Evolutionary conservation across 2,329 filamentous ascomycete genomes (phyloP).

Genomic region (Scopulariopsis brevicaulis): DNA sequence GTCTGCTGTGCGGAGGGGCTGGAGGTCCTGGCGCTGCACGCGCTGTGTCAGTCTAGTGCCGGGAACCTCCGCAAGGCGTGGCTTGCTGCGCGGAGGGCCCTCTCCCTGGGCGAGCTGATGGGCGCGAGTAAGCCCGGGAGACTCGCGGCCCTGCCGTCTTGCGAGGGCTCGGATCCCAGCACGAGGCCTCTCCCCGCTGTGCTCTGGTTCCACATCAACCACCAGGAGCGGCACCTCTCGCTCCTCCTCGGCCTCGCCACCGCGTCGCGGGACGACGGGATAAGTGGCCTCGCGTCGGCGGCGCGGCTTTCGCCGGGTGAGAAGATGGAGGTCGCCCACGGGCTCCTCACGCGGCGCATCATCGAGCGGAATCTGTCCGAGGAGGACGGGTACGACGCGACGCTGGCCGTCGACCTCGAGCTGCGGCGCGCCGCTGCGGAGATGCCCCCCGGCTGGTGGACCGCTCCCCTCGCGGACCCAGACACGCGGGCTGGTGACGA

Average conservation of each 20-base stretch:
- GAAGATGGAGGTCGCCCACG: slow-evolving; percentile 29
- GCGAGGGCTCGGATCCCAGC: slow-evolving; percentile 9
- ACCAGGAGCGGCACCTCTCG: slow-evolving; percentile 32
- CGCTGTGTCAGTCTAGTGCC: slow-evolving; percentile 36
- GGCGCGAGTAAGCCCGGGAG: slow-evolving; percentile 27
- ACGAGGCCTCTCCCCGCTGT: slow-evolving; percentile 21
- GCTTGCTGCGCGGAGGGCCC: slow-evolving; percentile 35
- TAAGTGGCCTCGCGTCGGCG: slow-evolving; percentile 12
- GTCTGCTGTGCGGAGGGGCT: slow-evolving; percentile 39
- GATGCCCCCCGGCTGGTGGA: slow-evolving; percentile 38
- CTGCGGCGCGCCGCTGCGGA: slow-evolving; percentile 28
- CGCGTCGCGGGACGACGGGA: slow-evolving; percentile 25
- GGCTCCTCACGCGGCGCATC: slow-evolving; percentile 28
- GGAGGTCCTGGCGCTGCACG: slow-evolving; percentile 36
- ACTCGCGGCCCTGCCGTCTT: slow-evolving; percentile 10
- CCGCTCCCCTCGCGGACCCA: slow-evolving; percentile 16
- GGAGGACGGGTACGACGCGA: slow-evolving; percentile 22
- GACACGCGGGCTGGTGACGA: slow-evolving; percentile 30
- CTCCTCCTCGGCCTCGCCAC: slow-evolving; percentile 33
- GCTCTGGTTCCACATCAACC: slow-evolving; percentile 33
- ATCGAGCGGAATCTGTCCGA: slow-evolving; percentile 28
- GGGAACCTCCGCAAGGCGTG: slow-evolving; percentile 44
- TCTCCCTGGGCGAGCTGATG: slow-evolving; percentile 39
- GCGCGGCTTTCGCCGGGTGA: background rate
- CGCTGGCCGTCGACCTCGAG: slow-evolving; percentile 32